phyloP scores from a whole-genome alignment of 805 yeast species.

The Teunomyces stri region DNA sequence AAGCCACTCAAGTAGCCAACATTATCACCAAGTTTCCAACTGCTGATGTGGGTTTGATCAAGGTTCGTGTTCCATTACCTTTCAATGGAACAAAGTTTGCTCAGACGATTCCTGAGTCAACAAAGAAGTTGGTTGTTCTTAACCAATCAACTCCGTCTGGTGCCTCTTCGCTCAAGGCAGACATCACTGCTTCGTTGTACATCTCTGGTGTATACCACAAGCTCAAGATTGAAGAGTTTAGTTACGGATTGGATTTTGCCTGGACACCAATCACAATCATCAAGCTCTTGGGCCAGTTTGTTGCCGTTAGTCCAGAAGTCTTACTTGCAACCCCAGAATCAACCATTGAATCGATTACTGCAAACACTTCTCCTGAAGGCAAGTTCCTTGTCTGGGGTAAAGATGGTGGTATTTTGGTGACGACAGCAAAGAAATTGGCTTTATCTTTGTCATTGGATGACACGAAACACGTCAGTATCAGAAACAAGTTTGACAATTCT shows the following conservation, averaged over 20 bases:
- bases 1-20: constrained; percentile 52
- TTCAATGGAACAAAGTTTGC: constrained; percentile 65
- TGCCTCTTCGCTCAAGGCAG: constrained; percentile 58
- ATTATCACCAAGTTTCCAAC: constrained; percentile 37
- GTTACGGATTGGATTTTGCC: constrained; percentile 48
- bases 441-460: constrained; percentile 67
- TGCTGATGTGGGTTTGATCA: constrained; percentile 56
- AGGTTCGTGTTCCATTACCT: constrained; percentile 77
- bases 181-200: constrained; percentile 70
- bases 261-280: constrained; percentile 57
- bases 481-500: constrained; percentile 70
- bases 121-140: constrained; percentile 63
- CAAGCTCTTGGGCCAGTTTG: constrained; percentile 47
- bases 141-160: constrained; percentile 45
- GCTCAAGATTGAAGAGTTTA: constrained; percentile 47
- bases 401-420: constrained; percentile 57
- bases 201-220: constrained; percentile 42
- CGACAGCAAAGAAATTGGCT: constrained; percentile 62
- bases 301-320: constrained; percentile 25
- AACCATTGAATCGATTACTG: constrained; percentile 18
- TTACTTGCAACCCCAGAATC: constrained; percentile 18
- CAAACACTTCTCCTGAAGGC: constrained; percentile 44
- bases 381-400: constrained; percentile 62
- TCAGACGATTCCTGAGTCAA: constrained; percentile 53
- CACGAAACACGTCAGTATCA: constrained; percentile 48